A percentile compares a stretch with the other conserved stretches of the same genome.
phyloP scores from a whole-genome alignment of 768 basidiomycete genomes.

The Phlebiopsis flavidoalba region DNA sequence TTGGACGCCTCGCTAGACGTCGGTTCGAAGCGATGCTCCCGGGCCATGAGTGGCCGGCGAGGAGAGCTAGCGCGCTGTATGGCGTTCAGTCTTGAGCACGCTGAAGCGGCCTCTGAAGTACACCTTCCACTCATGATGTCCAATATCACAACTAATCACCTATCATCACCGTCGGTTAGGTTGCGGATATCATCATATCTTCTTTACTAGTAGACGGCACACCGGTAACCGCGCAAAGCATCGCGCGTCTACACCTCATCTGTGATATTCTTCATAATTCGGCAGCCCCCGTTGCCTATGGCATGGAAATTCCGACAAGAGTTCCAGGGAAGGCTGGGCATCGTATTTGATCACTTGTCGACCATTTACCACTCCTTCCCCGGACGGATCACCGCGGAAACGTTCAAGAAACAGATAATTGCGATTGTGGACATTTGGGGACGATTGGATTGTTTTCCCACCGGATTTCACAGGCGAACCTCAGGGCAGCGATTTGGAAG shows the following conservation, averaged over 20 bases:
- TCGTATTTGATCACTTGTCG: slow-evolving; percentile 93
- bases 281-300: slow-evolving; percentile 85
- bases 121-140: background rate
- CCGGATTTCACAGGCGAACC: slow-evolving; percentile 79
- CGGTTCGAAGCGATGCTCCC: slow-evolving; percentile 90
- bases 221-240: slow-evolving; percentile 94
- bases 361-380: slow-evolving; percentile 95
- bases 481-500: slow-evolving; percentile 66
- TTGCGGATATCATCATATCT: slow-evolving; percentile 84
- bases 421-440: slow-evolving; percentile 93
- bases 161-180: slow-evolving; percentile 36
- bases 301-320: slow-evolving; percentile 98
- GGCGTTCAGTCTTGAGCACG: slow-evolving; percentile 96
- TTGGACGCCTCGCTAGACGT: slow-evolving; percentile 76
- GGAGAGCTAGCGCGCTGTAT: slow-evolving; percentile 93
- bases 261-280: slow-evolving; percentile 99
- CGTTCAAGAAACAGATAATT: slow-evolving; percentile 90
- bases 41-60: slow-evolving; percentile 77
- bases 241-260: slow-evolving; percentile 90
- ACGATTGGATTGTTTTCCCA: slow-evolving; percentile 96
- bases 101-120: slow-evolving; percentile 93
- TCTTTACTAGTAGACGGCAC: slow-evolving; percentile 90
- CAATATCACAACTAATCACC: slow-evolving; percentile 3
- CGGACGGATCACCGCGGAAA: slow-evolving; percentile 92
- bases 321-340: slow-evolving; percentile 86